These are phyloP conservation scores for Psilocybe tampanensis DNA, from an alignment of 768 basidiomycete genomes.

Conservation along the genomic window DNA sequence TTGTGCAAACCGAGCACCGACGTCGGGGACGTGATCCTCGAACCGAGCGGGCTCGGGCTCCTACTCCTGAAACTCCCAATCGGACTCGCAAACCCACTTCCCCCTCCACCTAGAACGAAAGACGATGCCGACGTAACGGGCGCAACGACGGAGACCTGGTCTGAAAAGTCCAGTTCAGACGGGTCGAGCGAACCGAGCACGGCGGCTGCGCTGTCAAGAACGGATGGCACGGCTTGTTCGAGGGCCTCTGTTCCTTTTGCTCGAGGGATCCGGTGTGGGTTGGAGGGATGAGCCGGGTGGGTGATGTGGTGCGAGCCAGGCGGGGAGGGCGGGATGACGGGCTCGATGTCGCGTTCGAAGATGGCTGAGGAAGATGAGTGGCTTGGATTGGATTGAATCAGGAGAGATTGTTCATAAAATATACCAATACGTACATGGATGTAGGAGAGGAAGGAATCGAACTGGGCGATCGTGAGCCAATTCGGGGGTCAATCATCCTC, in stretches of 20 bases:
- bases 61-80: constrained; percentile 70
- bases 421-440: constrained; percentile 64
- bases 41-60: constrained; percentile 63
- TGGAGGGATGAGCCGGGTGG: constrained; percentile 37
- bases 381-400: constrained; percentile 22
- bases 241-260: constrained; percentile 73
- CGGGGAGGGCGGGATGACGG: constrained; percentile 42
- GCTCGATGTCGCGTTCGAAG: constrained; percentile 91
- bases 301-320: constrained; percentile 28
- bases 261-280: constrained; percentile 76
- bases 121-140: constrained; percentile 36
- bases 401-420: constrained; percentile 4
- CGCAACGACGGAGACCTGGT: constrained; percentile 64
- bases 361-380: constrained; percentile 88
- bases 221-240: constrained; percentile 82
- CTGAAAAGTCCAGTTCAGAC: constrained; percentile 44
- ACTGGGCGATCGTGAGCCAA: constrained; percentile 65
- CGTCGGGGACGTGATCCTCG: constrained; percentile 15
- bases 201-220: constrained; percentile 81
- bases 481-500: constrained; percentile 38
- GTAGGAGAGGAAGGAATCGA: constrained; percentile 82
- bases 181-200: constrained; percentile 49
- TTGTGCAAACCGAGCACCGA: constrained; percentile 15
- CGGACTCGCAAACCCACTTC: constrained; percentile 67
- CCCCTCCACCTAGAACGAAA: constrained; percentile 19